Evolutionary conservation across 2,329 filamentous ascomycete genomes (phyloP).

Genomic region (Pestalotiopsis sp.): DNA sequence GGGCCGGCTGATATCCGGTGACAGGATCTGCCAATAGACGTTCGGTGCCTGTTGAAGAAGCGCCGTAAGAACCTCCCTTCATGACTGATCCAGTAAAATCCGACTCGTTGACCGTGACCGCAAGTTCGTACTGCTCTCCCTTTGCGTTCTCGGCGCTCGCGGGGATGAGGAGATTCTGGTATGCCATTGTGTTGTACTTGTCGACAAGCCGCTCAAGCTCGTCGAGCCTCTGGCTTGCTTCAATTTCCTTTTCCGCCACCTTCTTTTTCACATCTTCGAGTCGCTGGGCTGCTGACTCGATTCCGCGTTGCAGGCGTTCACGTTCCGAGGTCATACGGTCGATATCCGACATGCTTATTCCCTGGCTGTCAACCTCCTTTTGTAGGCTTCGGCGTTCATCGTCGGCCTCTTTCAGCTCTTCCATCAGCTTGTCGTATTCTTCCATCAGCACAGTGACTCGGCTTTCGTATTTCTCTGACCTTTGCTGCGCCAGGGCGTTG

Average conservation of each 20-base stretch:
- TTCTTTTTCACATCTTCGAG: conserved; percentile 85
- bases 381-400: conserved; percentile 80
- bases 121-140: conserved; percentile 81
- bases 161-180: conserved; percentile 90
- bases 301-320: conserved; percentile 86
- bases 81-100: conserved; percentile 72
- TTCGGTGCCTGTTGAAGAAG: conserved; percentile 57
- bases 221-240: conserved; percentile 83
- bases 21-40: conserved; percentile 79
- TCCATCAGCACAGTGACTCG: conserved; percentile 82
- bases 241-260: conserved; percentile 83
- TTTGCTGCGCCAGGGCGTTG: conserved; percentile 79
- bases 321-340: conserved; percentile 97
- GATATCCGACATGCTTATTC: conserved; percentile 96
- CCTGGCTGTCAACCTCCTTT: conserved; percentile 85
- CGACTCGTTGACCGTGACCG: conserved; percentile 77
- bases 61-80: conserved; percentile 41
- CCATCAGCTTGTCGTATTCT: conserved; percentile 77
- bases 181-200: conserved; percentile 90
- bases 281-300: conserved; percentile 74
- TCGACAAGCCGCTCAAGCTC: conserved; percentile 90
- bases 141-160: conserved; percentile 82
- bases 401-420: conserved; percentile 78
- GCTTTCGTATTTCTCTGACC: conserved; percentile 85
- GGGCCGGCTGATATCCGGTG: conserved; percentile 86